phyloP scores from a whole-genome alignment of 1,284 basidiomycete species.

The Albatrellus sp. region DNA sequence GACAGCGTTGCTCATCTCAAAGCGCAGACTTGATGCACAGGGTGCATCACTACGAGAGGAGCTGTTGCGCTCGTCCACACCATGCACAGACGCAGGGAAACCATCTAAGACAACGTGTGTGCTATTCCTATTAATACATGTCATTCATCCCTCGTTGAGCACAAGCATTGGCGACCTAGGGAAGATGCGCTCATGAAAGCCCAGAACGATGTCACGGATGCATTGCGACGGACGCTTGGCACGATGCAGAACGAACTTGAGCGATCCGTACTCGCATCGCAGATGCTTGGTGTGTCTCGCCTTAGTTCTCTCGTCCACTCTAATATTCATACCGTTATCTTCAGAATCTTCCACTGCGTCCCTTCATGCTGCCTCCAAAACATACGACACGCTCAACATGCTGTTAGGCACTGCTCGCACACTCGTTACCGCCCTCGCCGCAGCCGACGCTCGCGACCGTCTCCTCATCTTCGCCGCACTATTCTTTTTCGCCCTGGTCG shows the following conservation, averaged over 20 bases:
- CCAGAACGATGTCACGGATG: constrained; percentile 78
- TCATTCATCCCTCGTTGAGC: background rate
- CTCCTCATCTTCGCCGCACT: constrained; percentile 71
- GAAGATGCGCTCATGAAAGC: constrained; percentile 83
- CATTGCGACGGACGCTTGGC: constrained; percentile 71
- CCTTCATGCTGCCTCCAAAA: constrained; percentile 58
- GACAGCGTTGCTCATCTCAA: constrained; percentile 55
- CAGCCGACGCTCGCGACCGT: constrained; percentile 86
- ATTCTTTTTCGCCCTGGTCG: constrained; percentile 72
- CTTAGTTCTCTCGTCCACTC: background rate
- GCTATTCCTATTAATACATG: background rate
- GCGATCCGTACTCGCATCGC: constrained; percentile 72
- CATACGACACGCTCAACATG: constrained; percentile 69
- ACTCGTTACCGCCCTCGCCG: constrained; percentile 76
- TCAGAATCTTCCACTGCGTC: constrained; percentile 74
- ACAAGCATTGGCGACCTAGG: constrained; percentile 20
- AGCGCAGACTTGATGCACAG: constrained; percentile 54
- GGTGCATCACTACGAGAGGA: constrained; percentile 49
- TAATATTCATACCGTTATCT: background rate
- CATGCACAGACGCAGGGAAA: constrained; percentile 30
- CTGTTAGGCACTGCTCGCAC: constrained; percentile 72
- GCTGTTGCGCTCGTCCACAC: constrained; percentile 39
- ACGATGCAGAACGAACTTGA: constrained; percentile 88
- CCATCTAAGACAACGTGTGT: constrained; percentile 49
- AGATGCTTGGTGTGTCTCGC: constrained; percentile 61